Conservation (phyloP, 805 yeast species). For the Metschnikowia reukaufii region DNA sequence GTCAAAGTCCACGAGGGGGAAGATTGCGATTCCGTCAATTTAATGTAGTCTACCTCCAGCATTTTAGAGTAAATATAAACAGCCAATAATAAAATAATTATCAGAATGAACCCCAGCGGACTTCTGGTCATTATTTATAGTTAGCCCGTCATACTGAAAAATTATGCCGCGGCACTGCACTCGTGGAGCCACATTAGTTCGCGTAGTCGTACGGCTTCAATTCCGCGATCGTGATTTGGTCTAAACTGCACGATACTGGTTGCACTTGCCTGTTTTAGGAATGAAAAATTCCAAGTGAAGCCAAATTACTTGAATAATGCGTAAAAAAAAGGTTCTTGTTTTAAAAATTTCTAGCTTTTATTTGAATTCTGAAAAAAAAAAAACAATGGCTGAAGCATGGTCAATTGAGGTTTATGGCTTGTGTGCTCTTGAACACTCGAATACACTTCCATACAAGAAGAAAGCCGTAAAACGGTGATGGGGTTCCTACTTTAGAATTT, state of each 20-base stretch:
- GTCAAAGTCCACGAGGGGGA: constrained; percentile 60
- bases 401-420: too few relatives aligned
- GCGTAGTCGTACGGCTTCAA: constrained; percentile 4
- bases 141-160: not conserved
- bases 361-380: too few relatives aligned
- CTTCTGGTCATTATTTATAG: constrained; percentile 1
- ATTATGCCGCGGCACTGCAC: constrained; percentile 4
- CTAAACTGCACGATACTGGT: not conserved
- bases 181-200: constrained; percentile 1
- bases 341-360: too few relatives aligned
- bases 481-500: too few relatives aligned
- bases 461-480: too few relatives aligned
- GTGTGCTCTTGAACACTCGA: too few relatives aligned
- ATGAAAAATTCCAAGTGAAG: too few relatives aligned
- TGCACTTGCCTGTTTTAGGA: not conserved
- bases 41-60: constrained; percentile 7
- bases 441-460: too few relatives aligned
- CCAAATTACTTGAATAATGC: too few relatives aligned
- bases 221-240: constrained; percentile 1
- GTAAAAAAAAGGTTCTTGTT: too few relatives aligned
- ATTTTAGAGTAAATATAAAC: constrained; percentile 1
- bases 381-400: too few relatives aligned
- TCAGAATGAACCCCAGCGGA: not conserved
- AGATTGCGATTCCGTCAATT: constrained; percentile 8
- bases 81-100: not conserved